phyloP scores from a whole-genome alignment of 2,329 filamentous ascomycete genomes.

The Pseudogymnoascus sp. region DNA sequence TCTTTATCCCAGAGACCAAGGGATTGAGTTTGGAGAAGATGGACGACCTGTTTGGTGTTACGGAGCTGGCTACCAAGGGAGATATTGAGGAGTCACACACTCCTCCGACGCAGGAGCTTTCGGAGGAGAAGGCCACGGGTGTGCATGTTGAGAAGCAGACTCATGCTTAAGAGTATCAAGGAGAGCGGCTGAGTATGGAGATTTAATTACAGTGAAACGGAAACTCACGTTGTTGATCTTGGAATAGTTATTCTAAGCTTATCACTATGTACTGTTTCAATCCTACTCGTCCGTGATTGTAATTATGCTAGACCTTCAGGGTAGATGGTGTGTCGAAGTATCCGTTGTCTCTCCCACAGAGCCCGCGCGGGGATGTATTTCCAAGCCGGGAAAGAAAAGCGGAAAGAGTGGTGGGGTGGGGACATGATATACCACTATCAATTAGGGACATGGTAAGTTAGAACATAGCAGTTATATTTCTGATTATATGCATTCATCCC shows the following conservation, averaged over 20 bases:
- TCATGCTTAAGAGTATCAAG: not conserved
- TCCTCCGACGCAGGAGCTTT: not conserved
- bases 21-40: conserved; percentile 52
- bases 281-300: not conserved
- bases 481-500: conserved; percentile 1
- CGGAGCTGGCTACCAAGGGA: conserved; percentile 34
- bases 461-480: not conserved
- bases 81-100: not conserved
- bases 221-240: not conserved
- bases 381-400: not conserved
- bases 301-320: no score
- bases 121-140: not conserved
- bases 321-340: no score
- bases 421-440: not conserved
- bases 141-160: not conserved
- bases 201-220: not conserved
- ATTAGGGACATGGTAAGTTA: not conserved
- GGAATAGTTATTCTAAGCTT: not conserved
- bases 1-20: conserved; percentile 57
- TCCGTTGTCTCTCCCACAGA: no score
- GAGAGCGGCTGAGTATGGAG: not conserved
- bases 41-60: conserved; percentile 58
- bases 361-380: no score
- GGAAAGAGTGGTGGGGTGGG: not conserved
- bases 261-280: not conserved